A percentile compares a stretch with the other conserved stretches of the same genome.
phyloP scores from a whole-genome alignment of 495 filamentous ascomycete genomes.

The Parachaetomium inaequale region DNA sequence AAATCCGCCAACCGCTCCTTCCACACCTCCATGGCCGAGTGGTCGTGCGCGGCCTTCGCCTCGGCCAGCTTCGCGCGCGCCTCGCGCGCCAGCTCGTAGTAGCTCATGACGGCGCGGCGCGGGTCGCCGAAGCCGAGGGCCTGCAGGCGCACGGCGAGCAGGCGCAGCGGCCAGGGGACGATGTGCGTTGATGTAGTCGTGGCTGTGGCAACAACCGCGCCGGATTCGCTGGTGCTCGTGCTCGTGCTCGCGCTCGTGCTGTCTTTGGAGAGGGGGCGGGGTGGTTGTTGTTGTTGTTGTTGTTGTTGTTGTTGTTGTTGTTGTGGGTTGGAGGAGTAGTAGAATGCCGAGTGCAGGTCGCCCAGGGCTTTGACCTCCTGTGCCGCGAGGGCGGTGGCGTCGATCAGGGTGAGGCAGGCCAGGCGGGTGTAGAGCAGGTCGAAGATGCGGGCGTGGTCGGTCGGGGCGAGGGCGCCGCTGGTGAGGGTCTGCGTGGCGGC shows the following conservation, averaged over 20 bases:
- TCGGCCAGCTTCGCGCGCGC: slow-evolving; percentile 54
- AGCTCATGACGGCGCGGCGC: slow-evolving; percentile 76
- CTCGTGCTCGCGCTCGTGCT: too few relatives aligned
- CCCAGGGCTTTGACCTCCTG: slow-evolving; percentile 82
- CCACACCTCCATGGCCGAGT: slow-evolving; percentile 60
- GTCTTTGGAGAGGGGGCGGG: neutral
- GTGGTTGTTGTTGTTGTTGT: neutral
- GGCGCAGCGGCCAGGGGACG: slow-evolving; percentile 82
- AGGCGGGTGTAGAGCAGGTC: slow-evolving; percentile 76
- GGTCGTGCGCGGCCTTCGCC: slow-evolving; percentile 35
- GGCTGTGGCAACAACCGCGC: too few relatives aligned
- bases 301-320: neutral
- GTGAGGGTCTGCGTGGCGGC: slow-evolving; percentile 66
- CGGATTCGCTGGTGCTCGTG: neutral
- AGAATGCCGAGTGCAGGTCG: slow-evolving; percentile 73
- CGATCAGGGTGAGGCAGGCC: slow-evolving; percentile 72
- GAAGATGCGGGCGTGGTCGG: slow-evolving; percentile 65
- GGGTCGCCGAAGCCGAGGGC: slow-evolving; percentile 79
- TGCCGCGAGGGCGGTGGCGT: slow-evolving; percentile 65
- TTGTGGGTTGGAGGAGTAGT: slow-evolving; percentile 30
- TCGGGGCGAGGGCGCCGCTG: slow-evolving; percentile 38
- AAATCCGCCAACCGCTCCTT: slow-evolving; percentile 64
- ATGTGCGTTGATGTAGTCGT: slow-evolving; percentile 43
- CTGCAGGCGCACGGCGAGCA: slow-evolving; percentile 77
- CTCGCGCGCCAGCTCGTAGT: slow-evolving; percentile 83